Percentiles rank a stretch among this genome's conserved stretches.
Evolutionary conservation across 768 basidiomycete species (phyloP).

Genomic region (Kockovaella imperatae): DNA sequence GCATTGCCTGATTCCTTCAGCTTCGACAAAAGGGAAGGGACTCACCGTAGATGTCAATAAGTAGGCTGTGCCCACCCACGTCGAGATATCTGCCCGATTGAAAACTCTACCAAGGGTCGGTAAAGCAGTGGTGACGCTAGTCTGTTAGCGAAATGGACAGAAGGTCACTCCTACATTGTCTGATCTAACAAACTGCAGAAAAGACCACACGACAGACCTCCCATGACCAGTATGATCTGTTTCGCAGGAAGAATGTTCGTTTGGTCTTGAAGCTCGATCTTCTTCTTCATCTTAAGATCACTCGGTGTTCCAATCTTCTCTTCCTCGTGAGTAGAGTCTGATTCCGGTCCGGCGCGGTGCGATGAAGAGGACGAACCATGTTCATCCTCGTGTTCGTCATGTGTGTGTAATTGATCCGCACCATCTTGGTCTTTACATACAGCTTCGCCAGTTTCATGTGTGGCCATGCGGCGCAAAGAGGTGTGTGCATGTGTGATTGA

Average conservation of each 20-base stretch:
- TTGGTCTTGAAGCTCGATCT: constrained; percentile 56
- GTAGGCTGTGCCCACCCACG: constrained; percentile 69
- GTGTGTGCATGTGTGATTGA: constrained; percentile 30
- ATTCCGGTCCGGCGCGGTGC: neutral
- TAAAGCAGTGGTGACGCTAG: constrained; percentile 59
- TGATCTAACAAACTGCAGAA: constrained; percentile 61
- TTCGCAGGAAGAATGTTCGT: constrained; percentile 64
- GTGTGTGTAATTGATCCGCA: constrained; percentile 5
- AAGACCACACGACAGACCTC: constrained; percentile 56
- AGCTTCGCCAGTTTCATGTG: constrained; percentile 32
- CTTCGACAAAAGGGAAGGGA: neutral
- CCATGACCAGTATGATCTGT: constrained; percentile 58
- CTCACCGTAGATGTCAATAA: constrained; percentile 51
- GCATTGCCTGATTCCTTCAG: constrained; percentile 48
- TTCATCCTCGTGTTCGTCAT: constrained; percentile 23
- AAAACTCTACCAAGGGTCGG: constrained; percentile 63
- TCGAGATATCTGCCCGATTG: constrained; percentile 56
- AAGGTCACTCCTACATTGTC: constrained; percentile 50
- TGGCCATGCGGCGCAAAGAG: constrained; percentile 32
- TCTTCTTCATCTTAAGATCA: constrained; percentile 20
- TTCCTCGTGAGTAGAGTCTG: constrained; percentile 1
- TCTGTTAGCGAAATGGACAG: too few species aligned
- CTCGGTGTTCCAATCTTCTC: neutral
- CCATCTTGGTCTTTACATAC: constrained; percentile 5
- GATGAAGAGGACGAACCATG: constrained; percentile 1